A percentile compares a stretch with the other conserved stretches of the same genome.
Evolutionary conservation across 2,329 filamentous ascomycete genomes (phyloP).

Genomic region (Ophiostoma montium): DNA sequence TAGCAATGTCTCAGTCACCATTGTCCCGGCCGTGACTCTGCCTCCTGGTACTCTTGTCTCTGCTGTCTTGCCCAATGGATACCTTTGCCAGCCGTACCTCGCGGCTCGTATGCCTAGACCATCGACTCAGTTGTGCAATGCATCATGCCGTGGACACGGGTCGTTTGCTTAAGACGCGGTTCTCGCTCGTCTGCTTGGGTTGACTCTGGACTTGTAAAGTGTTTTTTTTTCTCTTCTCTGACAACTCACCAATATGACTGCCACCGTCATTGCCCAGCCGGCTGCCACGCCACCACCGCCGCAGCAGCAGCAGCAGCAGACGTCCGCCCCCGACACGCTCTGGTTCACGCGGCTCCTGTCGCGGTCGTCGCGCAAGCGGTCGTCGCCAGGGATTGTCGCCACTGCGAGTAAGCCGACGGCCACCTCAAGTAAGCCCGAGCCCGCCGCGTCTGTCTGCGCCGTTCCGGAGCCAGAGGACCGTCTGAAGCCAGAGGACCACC

Average conservation of each 20-base stretch:
- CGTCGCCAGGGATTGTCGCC: not conserved
- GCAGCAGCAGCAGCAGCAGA: not conserved
- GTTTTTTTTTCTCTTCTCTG: not conserved
- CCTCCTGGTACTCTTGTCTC: not conserved
- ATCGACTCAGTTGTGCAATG: no score
- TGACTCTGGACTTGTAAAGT: no score
- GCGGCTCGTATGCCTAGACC: not conserved
- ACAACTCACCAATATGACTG: not conserved
- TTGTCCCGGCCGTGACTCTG: not conserved
- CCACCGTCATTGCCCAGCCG: not conserved
- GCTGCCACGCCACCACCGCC: not conserved
- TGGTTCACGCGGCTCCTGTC: constrained; percentile 3
- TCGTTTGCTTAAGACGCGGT: no score
- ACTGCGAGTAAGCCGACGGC: no score
- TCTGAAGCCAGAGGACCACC: not conserved
- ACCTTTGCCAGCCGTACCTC: not conserved
- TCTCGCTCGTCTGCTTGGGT: no score
- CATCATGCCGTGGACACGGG: no score
- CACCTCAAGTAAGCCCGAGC: not conserved
- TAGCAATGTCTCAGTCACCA: not conserved
- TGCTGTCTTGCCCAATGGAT: not conserved
- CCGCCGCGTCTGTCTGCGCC: not conserved
- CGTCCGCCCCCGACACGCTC: not conserved
- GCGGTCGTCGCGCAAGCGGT: not conserved
- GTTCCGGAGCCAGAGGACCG: no score